A percentile compares a stretch with the other conserved stretches of the same genome.
Conservation (phyloP, 768 basidiomycete genomes). For the Rhizopogon roseolus region DNA sequence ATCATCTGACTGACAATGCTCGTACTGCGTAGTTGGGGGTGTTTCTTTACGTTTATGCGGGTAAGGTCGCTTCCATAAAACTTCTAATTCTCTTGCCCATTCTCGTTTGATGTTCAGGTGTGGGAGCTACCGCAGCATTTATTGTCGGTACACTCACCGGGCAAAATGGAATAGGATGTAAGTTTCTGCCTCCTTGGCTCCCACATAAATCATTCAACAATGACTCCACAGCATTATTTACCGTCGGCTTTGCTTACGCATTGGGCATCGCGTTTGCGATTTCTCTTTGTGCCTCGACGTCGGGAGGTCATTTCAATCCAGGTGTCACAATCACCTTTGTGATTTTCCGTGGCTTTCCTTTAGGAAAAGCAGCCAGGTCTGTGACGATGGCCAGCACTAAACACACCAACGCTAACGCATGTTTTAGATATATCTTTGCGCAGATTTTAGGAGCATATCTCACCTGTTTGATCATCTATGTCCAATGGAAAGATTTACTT, state of each 20-base stretch:
- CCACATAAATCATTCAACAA: background rate
- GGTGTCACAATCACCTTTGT: constrained; percentile 50
- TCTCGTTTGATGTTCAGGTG: constrained; percentile 27
- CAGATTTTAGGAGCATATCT: constrained; percentile 66
- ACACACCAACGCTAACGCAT: constrained; percentile 3
- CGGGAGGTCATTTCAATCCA: constrained; percentile 66
- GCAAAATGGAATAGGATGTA: constrained; percentile 44
- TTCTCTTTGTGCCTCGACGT: constrained; percentile 44
- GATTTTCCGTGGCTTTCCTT: constrained; percentile 52
- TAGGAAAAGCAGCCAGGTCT: constrained; percentile 46
- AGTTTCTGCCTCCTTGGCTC: constrained; percentile 17
- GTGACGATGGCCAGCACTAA: constrained; percentile 12
- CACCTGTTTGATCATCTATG: constrained; percentile 56
- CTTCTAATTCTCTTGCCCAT: background rate
- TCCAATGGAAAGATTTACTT: constrained; percentile 54
- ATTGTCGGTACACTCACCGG: constrained; percentile 42
- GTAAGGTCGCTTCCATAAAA: constrained; percentile 18
- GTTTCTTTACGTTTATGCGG: constrained; percentile 56
- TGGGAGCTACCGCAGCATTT: constrained; percentile 50
- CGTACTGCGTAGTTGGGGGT: constrained; percentile 42
- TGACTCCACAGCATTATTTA: constrained; percentile 40
- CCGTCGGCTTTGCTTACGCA: constrained; percentile 55
- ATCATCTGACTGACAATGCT: constrained; percentile 4
- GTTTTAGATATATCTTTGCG: constrained; percentile 55
- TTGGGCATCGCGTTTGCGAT: constrained; percentile 59